A percentile compares a stretch with the other conserved stretches of the same genome.
Evolutionary conservation across 306 rosid genomes (phyloP).

Genomic region (Cicer chorassanicum): DNA sequence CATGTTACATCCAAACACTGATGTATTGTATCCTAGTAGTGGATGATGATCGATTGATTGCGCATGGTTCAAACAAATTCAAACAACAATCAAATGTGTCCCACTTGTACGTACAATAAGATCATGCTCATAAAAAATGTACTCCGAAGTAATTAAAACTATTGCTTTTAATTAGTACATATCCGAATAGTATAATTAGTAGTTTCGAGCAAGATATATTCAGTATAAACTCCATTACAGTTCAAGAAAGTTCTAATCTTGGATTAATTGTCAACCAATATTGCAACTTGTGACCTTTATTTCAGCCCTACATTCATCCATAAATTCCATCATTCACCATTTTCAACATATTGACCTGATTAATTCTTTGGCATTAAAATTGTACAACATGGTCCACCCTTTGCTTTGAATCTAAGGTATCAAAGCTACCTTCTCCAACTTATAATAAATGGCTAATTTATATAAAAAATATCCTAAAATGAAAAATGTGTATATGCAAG

Average conservation of each 20-base stretch:
- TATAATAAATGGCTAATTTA: too few relatives aligned
- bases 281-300: slow-evolving; percentile 40
- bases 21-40: slow-evolving; percentile 22
- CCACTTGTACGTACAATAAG: slow-evolving; percentile 49
- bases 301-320: slow-evolving; percentile 37
- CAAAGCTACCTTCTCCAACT: background rate
- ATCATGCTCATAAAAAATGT: slow-evolving; percentile 18
- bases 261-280: slow-evolving; percentile 30
- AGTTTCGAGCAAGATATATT: background rate
- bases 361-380: background rate
- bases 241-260: slow-evolving; percentile 14
- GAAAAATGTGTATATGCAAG: too few relatives aligned
- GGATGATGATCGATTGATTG: slow-evolving; percentile 46
- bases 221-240: background rate
- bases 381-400: slow-evolving; percentile 42
- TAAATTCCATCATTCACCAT: slow-evolving; percentile 22
- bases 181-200: slow-evolving; percentile 2
- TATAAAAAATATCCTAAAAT: too few relatives aligned
- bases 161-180: slow-evolving; percentile 27
- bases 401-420: slow-evolving; percentile 29
- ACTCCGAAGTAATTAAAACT: slow-evolving; percentile 12
- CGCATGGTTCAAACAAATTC: slow-evolving; percentile 51
- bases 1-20: slow-evolving; percentile 15
- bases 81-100: slow-evolving; percentile 46
- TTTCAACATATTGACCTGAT: slow-evolving; percentile 22